Percentiles rank a stretch among this genome's conserved stretches.
Conservation (phyloP, 169 alveolate genomes). For the Miamiensis avidus region DNA sequence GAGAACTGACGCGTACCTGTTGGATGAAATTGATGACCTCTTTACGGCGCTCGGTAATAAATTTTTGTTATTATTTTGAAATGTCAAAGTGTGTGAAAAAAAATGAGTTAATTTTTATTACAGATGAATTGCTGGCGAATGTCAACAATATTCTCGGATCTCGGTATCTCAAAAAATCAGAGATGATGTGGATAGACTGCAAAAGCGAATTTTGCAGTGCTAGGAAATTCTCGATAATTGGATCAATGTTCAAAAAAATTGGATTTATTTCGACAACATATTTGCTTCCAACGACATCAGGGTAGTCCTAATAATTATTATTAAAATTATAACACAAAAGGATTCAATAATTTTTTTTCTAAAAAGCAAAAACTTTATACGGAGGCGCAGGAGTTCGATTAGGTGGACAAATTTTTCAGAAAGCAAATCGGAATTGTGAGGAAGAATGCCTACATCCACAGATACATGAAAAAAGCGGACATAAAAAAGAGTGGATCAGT, state of each 20-base stretch:
- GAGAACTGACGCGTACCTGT: slow-evolving; percentile 68
- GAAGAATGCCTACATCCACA: slow-evolving; percentile 32
- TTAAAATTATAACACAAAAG: too few species aligned
- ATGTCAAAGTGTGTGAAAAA: background rate
- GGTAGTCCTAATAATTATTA: too few species aligned
- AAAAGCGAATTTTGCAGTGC: slow-evolving; percentile 65
- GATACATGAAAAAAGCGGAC: slow-evolving; percentile 40
- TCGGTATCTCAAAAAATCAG: slow-evolving; percentile 75
- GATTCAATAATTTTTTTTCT: too few species aligned
- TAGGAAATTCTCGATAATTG: slow-evolving; percentile 78
- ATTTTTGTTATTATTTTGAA: too few species aligned
- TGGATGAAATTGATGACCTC: slow-evolving; percentile 80
- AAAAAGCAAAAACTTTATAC: slow-evolving; percentile 57
- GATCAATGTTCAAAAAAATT: slow-evolving; percentile 76
- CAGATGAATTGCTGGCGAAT: slow-evolving; percentile 76
- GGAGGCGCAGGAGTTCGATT: slow-evolving; percentile 72
- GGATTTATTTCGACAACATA: slow-evolving; percentile 84
- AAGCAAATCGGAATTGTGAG: slow-evolving; percentile 71
- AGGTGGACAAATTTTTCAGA: slow-evolving; percentile 65
- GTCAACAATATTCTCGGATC: slow-evolving; percentile 80
- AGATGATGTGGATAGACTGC: slow-evolving; percentile 73
- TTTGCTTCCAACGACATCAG: slow-evolving; percentile 76
- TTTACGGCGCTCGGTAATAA: slow-evolving; percentile 46
- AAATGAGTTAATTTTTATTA: background rate
- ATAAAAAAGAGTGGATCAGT: slow-evolving; percentile 49